phyloP scores from a whole-genome alignment of 257 asterid genomes.

The Solanum boliviense region DNA sequence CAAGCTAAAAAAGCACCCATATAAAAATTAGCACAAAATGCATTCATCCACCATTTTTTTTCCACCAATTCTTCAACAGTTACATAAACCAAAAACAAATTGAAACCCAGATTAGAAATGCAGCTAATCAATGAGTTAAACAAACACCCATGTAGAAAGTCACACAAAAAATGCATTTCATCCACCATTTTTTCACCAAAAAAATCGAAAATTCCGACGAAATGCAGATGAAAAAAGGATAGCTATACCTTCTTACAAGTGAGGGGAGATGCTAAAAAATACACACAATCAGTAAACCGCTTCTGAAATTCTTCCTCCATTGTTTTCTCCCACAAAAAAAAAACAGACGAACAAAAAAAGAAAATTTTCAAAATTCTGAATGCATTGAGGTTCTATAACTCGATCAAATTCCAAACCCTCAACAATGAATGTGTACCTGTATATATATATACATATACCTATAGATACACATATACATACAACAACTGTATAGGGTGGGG shows the following conservation, averaged over 20 bases:
- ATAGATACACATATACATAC: neutral
- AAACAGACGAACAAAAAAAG: neutral
- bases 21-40: neutral
- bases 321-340: too few relatives aligned
- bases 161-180: neutral
- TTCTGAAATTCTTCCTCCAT: slow-evolving; percentile 59
- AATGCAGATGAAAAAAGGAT: neutral
- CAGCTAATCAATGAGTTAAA: neutral
- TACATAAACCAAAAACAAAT: neutral
- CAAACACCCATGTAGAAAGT: neutral
- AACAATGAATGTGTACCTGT: neutral
- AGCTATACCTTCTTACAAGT: slow-evolving; percentile 83
- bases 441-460: neutral
- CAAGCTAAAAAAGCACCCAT: neutral
- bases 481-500: neutral
- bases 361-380: neutral
- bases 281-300: slow-evolving; percentile 81
- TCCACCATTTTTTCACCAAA: neutral
- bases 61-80: neutral
- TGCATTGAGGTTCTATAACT: neutral
- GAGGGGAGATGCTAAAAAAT: slow-evolving; percentile 89
- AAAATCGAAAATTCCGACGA: neutral
- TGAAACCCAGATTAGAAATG: neutral
- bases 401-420: neutral
- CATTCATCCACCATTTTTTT: neutral